A percentile compares a stretch with the other conserved stretches of the same genome.
These are phyloP conservation scores for Allium cepa DNA, from an alignment of 106 monocot genomes.

Conservation along the genomic window DNA sequence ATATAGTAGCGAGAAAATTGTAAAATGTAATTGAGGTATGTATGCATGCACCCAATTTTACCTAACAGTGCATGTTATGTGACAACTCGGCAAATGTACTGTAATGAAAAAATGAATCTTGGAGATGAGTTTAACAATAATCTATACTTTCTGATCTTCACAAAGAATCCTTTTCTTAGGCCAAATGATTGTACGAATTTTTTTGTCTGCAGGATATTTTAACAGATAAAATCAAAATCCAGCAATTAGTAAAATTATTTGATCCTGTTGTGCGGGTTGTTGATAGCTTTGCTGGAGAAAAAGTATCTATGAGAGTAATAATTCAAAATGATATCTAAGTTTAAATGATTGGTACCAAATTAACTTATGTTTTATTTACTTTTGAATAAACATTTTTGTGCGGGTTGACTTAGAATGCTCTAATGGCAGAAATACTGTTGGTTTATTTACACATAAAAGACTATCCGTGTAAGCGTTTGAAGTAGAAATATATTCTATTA, in stretches of 20 bases:
- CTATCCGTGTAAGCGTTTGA: conserved; percentile 65
- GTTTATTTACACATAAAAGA: conserved; percentile 79
- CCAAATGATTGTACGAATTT: neutral
- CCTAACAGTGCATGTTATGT: no score
- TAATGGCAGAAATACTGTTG: conserved; percentile 65
- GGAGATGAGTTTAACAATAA: no score
- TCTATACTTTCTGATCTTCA: neutral
- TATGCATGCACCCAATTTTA: no score
- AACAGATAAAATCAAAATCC: conserved; percentile 64
- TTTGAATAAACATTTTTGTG: neutral
- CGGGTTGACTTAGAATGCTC: conserved; percentile 94
- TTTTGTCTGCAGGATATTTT: conserved; percentile 48
- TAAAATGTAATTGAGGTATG: no score
- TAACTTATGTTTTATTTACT: no score
- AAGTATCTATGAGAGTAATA: conserved; percentile 83
- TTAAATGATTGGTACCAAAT: neutral
- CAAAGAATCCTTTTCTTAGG: neutral
- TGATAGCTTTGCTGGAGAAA: conserved; percentile 81
- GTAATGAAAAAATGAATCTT: no score
- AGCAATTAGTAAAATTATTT: conserved; percentile 55
- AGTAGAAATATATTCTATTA: neutral
- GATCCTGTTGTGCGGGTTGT: conserved; percentile 78
- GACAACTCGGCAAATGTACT: no score
- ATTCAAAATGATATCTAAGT: conserved; percentile 5
- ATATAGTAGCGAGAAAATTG: no score